Evolutionary conservation across 129 eudicot species (phyloP).

Genomic region (Erigeron canadensis): DNA sequence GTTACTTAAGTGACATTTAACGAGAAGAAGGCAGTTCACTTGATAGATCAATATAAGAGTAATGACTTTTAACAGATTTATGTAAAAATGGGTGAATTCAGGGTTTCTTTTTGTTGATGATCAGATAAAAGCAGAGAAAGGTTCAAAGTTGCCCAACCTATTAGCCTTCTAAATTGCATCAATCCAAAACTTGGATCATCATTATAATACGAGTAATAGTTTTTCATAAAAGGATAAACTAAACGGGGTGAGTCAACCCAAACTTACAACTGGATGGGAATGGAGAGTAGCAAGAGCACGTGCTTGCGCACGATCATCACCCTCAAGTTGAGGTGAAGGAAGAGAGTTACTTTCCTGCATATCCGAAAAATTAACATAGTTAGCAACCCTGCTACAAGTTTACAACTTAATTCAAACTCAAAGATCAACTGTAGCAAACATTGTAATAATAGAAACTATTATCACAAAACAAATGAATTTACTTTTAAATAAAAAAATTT

Average conservation of each 20-base stretch:
- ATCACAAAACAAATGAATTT: constrained; percentile 5
- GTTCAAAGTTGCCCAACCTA: background rate
- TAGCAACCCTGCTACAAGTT: background rate
- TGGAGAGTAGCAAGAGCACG: constrained; percentile 86
- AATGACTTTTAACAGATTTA: no score
- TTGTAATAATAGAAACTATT: background rate
- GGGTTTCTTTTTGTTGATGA: background rate
- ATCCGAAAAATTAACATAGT: constrained; percentile 14
- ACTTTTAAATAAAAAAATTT: background rate
- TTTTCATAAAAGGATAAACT: background rate
- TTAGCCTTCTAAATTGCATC: background rate
- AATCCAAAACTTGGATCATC: background rate
- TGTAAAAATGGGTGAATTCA: background rate
- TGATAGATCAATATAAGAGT: no score
- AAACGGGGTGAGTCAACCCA: background rate
- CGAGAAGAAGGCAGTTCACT: background rate
- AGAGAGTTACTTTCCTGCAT: constrained; percentile 73
- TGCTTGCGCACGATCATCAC: constrained; percentile 88
- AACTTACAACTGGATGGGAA: constrained; percentile 97
- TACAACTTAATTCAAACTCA: constrained; percentile 8
- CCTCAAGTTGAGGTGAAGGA: constrained; percentile 73
- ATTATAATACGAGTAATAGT: background rate
- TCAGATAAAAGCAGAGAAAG: background rate
- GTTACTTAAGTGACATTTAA: background rate
- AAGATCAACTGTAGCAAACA: background rate